These are phyloP conservation scores for Penicillium chermesinum DNA, from an alignment of 495 filamentous ascomycete genomes.

Conservation along the genomic window DNA sequence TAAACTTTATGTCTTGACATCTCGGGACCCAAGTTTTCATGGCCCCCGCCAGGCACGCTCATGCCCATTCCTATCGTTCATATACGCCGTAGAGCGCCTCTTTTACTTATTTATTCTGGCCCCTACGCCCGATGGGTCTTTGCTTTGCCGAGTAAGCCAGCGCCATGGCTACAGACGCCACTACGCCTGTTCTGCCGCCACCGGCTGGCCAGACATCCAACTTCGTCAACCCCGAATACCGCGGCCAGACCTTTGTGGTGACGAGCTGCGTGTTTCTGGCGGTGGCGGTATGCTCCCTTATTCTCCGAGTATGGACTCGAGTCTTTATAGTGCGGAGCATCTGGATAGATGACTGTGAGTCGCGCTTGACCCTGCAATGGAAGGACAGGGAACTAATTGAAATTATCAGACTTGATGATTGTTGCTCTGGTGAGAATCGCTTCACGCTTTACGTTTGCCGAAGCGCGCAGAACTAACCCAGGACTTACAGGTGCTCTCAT, in stretches of 20 bases:
- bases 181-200: conserved; percentile 27
- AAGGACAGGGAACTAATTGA: too few relatives aligned
- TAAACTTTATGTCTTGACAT: too few relatives aligned
- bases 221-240: conserved; percentile 23
- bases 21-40: too few relatives aligned
- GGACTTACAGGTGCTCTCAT: conserved; percentile 16
- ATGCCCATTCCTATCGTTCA: too few relatives aligned
- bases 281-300: conserved; percentile 24
- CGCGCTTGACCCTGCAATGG: too few relatives aligned
- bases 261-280: conserved; percentile 29
- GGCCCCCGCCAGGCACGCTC: too few relatives aligned
- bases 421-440: conserved; percentile 30
- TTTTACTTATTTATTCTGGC: not conserved
- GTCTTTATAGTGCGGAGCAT: conserved; percentile 31
- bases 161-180: conserved; percentile 16
- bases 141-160: conserved; percentile 4
- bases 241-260: conserved; percentile 19
- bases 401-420: conserved; percentile 25
- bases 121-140: too few relatives aligned
- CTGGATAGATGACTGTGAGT: conserved; percentile 38
- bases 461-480: not conserved
- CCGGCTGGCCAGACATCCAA: conserved; percentile 31
- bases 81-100: too few relatives aligned
- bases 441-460: not conserved
- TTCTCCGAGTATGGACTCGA: conserved; percentile 33